Evolutionary conservation across 345 rosid species (phyloP).

Genomic region (Xanthoceras sorbifolium): DNA sequence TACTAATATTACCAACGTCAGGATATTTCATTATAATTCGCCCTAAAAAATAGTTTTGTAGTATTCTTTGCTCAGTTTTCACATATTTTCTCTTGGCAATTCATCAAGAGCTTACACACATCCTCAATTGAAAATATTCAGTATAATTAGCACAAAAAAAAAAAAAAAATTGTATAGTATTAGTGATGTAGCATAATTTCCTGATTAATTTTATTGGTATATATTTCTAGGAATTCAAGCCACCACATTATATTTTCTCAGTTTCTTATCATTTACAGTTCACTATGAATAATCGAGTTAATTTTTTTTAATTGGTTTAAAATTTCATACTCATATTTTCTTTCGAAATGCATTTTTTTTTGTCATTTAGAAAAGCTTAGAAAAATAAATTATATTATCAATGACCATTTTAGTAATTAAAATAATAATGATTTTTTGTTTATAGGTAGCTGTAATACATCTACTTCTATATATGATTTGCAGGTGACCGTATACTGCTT

Average conservation of each 20-base stretch:
- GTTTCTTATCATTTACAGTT: background rate
- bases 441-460: background rate
- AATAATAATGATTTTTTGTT: background rate
- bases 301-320: background rate
- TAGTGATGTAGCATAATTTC: background rate
- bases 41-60: too few species aligned
- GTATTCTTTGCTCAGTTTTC: too few species aligned
- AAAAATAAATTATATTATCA: too few species aligned
- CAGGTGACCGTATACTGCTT: background rate
- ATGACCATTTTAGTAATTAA: background rate
- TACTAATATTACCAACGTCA: too few species aligned
- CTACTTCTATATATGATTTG: background rate
- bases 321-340: background rate
- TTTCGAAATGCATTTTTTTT: too few species aligned
- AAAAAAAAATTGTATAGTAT: background rate
- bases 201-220: background rate
- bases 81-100: background rate
- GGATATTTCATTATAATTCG: too few species aligned
- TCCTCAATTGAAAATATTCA: background rate
- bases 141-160: background rate
- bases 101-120: background rate
- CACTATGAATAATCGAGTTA: background rate
- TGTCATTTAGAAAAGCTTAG: too few species aligned
- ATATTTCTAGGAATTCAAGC: background rate
- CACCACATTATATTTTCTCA: background rate